These are phyloP conservation scores for Phalaenopsis hybrid DNA, from an alignment of 116 monocot genomes.

Conservation along the genomic window DNA sequence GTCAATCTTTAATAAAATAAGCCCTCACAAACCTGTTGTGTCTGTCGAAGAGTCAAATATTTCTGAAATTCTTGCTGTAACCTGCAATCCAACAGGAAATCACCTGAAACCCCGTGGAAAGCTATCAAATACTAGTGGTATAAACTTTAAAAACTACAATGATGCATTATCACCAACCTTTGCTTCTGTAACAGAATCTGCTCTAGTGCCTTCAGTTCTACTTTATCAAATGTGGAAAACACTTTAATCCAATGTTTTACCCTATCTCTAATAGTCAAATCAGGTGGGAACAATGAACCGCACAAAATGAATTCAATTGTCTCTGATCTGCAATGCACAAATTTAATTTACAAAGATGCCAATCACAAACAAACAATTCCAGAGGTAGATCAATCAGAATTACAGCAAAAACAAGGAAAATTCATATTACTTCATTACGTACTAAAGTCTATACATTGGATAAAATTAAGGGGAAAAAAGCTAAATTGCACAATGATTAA, in stretches of 20 bases:
- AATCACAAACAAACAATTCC: background rate
- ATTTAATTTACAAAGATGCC: background rate
- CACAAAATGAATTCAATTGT: constrained; percentile 68
- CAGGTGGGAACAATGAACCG: constrained; percentile 68
- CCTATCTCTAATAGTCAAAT: constrained; percentile 61
- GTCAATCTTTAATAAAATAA: constrained; percentile 7
- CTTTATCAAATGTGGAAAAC: constrained; percentile 72
- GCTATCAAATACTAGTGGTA: constrained; percentile 32
- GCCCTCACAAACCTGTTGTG: constrained; percentile 48
- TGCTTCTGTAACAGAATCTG: constrained; percentile 90
- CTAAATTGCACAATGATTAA: too few species aligned
- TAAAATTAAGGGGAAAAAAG: background rate
- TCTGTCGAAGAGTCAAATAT: constrained; percentile 75
- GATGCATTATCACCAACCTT: constrained; percentile 39
- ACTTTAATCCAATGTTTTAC: constrained; percentile 66
- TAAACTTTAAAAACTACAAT: constrained; percentile 4
- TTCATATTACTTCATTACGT: background rate
- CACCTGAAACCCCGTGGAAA: constrained; percentile 37
- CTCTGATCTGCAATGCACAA: constrained; percentile 58
- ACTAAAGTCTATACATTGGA: background rate
- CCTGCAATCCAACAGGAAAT: constrained; percentile 73
- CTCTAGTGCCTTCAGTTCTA: constrained; percentile 90
- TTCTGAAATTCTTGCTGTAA: constrained; percentile 95
- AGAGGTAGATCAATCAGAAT: background rate
- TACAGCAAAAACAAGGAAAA: background rate